These are phyloP conservation scores for Penicillium sp. DNA, from an alignment of 2,329 filamentous ascomycete species.

Conservation along the genomic window DNA sequence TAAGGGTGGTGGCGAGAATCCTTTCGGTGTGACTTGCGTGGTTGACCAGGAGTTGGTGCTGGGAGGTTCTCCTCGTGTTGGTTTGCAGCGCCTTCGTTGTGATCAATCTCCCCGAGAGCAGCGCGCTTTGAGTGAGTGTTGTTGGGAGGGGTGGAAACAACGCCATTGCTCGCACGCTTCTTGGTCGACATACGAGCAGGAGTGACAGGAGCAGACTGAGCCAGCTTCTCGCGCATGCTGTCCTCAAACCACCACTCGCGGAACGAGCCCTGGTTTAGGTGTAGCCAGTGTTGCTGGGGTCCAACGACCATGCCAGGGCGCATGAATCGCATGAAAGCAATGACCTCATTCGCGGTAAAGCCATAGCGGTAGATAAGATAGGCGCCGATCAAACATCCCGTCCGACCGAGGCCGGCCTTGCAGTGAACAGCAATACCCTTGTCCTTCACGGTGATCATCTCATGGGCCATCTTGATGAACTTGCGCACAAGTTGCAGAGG, in stretches of 20 bases:
- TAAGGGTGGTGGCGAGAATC: constrained; percentile 75
- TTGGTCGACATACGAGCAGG: constrained; percentile 54
- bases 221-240: constrained; percentile 76
- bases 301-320: constrained; percentile 98
- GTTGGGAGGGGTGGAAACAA: constrained; percentile 82
- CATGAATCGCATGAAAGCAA: constrained; percentile 99
- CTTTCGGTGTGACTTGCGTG: constrained; percentile 79
- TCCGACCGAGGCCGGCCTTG: constrained; percentile 94
- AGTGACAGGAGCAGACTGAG: constrained; percentile 63
- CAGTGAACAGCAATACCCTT: constrained; percentile 97
- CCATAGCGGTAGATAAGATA: constrained; percentile 97
- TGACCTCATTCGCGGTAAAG: constrained; percentile 96
- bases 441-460: constrained; percentile 87
- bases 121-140: constrained; percentile 72
- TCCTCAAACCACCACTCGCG: constrained; percentile 95
- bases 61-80: constrained; percentile 80
- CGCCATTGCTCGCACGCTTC: constrained; percentile 67
- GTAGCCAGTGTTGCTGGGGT: constrained; percentile 97
- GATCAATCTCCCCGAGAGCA: constrained; percentile 90
- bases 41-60: constrained; percentile 92
- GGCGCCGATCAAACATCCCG: constrained; percentile 92
- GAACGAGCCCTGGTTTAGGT: constrained; percentile 94
- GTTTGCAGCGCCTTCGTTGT: constrained; percentile 61
- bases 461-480: constrained; percentile 92
- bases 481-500: constrained; percentile 84